A percentile compares a stretch with the other conserved stretches of the same genome.
Evolutionary conservation across 2,329 filamentous ascomycete genomes (phyloP).

Genomic region (Stachybotrys chlorohalonatus): DNA sequence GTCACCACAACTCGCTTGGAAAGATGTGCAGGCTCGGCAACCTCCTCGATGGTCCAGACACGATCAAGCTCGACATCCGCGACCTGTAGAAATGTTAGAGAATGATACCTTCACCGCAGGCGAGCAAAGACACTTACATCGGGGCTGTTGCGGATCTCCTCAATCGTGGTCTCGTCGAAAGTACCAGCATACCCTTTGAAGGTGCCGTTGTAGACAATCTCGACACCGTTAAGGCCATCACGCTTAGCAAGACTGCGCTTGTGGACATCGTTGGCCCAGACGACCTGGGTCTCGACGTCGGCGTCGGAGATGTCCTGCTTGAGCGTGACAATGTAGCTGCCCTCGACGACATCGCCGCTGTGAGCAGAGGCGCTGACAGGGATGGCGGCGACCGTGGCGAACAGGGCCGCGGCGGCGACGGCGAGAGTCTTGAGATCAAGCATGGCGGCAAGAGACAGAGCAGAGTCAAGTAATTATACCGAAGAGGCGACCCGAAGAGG

Average conservation of each 20-base stretch:
- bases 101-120: too few relatives aligned
- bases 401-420: slow-evolving; percentile 13
- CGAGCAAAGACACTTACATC: slow-evolving; percentile 23
- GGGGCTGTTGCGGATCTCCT: slow-evolving; percentile 28
- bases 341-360: slow-evolving; percentile 18
- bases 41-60: slow-evolving; percentile 17
- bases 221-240: slow-evolving; percentile 23
- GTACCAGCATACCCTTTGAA: slow-evolving; percentile 33
- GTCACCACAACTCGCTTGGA: slow-evolving; percentile 17
- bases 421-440: slow-evolving; percentile 18
- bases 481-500: neutral
- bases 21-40: slow-evolving; percentile 9
- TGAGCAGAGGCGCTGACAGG: slow-evolving; percentile 12
- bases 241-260: slow-evolving; percentile 44
- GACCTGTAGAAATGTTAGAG: slow-evolving; percentile 11
- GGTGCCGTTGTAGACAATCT: slow-evolving; percentile 18
- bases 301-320: slow-evolving; percentile 37
- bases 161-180: slow-evolving; percentile 30
- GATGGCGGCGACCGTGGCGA: slow-evolving; percentile 11
- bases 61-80: slow-evolving; percentile 18
- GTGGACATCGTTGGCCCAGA: slow-evolving; percentile 40
- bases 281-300: slow-evolving; percentile 37
- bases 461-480: neutral
- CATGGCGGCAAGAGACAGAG: slow-evolving; percentile 10
- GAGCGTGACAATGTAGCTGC: slow-evolving; percentile 54